Evolutionary conservation across 2,329 filamentous ascomycete genomes (phyloP).

Genomic region (Aureobasidium namibiae): DNA sequence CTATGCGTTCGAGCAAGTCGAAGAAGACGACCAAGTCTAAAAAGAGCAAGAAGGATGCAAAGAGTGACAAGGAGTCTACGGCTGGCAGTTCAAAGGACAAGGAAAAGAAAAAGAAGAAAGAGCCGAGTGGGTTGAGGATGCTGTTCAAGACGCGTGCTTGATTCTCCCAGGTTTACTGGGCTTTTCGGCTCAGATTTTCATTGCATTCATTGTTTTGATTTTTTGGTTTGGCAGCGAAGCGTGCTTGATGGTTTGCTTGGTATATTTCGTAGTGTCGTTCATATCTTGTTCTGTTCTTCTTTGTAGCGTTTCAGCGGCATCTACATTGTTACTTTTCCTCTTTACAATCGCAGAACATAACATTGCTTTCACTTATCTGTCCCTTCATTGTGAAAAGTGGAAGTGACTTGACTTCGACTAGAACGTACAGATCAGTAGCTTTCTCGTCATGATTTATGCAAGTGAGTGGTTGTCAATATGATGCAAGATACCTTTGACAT

Average conservation of each 20-base stretch:
- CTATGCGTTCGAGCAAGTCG: constrained; percentile 32
- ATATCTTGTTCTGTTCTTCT: no score
- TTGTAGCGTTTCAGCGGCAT: not conserved
- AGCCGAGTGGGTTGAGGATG: constrained; percentile 33
- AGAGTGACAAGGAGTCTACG: constrained; percentile 21
- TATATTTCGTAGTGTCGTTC: no score
- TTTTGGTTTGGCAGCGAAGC: not conserved
- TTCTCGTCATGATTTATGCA: no score
- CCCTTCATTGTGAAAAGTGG: not conserved
- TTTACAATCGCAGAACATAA: no score
- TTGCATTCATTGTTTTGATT: no score
- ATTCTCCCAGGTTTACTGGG: no score
- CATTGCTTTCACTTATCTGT: not conserved
- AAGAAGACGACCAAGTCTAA: constrained; percentile 16
- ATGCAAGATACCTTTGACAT: no score
- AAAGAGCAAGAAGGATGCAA: constrained; percentile 25
- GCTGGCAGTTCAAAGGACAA: constrained; percentile 14
- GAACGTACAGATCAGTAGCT: no score
- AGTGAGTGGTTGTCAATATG: no score
- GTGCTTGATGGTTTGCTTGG: not conserved
- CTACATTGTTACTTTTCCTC: not conserved
- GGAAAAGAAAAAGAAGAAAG: constrained; percentile 27
- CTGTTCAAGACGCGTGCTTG: constrained; percentile 29
- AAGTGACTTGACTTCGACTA: no score
- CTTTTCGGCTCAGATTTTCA: no score